These are phyloP conservation scores for Neonectria neomacrospora DNA, from an alignment of 2,329 filamentous ascomycete species.

Conservation along the genomic window DNA sequence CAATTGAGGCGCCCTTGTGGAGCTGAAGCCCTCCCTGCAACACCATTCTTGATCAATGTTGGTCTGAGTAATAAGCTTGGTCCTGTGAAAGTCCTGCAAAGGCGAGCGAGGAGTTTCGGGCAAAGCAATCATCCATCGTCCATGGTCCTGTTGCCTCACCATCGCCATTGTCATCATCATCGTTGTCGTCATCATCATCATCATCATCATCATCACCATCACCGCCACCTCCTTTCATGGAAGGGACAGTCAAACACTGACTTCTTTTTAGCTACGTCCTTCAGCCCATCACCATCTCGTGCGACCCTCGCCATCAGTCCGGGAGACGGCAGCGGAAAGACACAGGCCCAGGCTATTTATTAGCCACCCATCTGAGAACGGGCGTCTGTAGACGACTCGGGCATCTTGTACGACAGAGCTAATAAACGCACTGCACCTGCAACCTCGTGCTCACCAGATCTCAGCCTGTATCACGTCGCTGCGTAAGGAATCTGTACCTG, in stretches of 20 bases:
- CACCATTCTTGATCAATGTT: not conserved
- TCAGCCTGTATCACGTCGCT: conserved; percentile 8
- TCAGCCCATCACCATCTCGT: not conserved
- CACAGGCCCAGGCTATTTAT: not conserved
- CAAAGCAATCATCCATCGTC: conserved; percentile 3
- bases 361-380: conserved; percentile 3
- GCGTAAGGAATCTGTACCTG: conserved; percentile 1
- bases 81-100: not conserved
- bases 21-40: not conserved
- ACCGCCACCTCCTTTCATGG: conserved; percentile 10
- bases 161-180: conserved; percentile 7
- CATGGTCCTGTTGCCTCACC: not conserved
- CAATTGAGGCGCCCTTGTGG: conserved; percentile 2
- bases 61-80: not conserved
- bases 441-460: conserved; percentile 1
- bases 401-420: conserved; percentile 7
- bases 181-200: conserved; percentile 4
- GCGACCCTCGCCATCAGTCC: conserved; percentile 5
- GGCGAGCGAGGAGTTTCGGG: not conserved
- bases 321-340: conserved; percentile 11
- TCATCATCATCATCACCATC: conserved; percentile 9
- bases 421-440: not conserved
- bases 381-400: conserved; percentile 12
- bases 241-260: not conserved
- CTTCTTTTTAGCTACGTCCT: conserved; percentile 8